Percentiles rank a stretch among this genome's conserved stretches.
phyloP scores from a whole-genome alignment of 1,284 basidiomycete species.

The Ustilago lituana region DNA sequence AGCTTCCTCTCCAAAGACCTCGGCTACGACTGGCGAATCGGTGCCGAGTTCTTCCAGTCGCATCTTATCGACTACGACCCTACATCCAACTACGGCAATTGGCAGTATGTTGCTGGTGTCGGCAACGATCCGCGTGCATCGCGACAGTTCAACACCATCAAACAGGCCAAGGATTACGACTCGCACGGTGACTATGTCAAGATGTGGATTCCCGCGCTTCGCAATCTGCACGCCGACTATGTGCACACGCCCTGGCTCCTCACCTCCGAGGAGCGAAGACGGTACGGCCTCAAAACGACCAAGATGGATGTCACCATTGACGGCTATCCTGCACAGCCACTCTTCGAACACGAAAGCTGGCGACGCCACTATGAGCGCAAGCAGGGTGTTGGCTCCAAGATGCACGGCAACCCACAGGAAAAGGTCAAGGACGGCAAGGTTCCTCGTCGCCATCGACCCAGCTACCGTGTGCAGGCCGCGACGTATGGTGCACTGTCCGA shows the following conservation, averaged over 20 bases:
- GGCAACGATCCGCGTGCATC: conserved; percentile 72
- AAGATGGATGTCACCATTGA: conserved; percentile 57
- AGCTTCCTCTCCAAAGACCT: conserved; percentile 72
- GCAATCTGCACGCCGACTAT: conserved; percentile 64
- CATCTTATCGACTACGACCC: conserved; percentile 66
- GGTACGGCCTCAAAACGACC: conserved; percentile 59
- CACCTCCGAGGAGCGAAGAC: conserved; percentile 47
- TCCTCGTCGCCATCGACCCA: conserved; percentile 47
- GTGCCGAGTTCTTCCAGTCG: conserved; percentile 72
- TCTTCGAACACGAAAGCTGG: conserved; percentile 59
- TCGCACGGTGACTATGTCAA: conserved; percentile 70
- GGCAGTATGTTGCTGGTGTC: conserved; percentile 70
- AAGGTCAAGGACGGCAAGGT: conserved; percentile 62
- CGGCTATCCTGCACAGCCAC: conserved; percentile 51
- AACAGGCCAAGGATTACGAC: conserved; percentile 73
- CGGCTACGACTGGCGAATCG: conserved; percentile 71
- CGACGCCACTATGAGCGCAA: conserved; percentile 58
- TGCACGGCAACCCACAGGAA: conserved; percentile 62
- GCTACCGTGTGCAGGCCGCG: conserved; percentile 24
- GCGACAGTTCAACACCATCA: conserved; percentile 73
- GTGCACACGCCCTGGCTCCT: conserved; percentile 64
- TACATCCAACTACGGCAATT: conserved; percentile 63
- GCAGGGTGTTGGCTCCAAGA: conserved; percentile 58
- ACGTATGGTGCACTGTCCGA: conserved; percentile 39
- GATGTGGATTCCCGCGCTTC: conserved; percentile 71